phyloP scores from a whole-genome alignment of 2,329 filamentous ascomycete genomes.

The Truncatella angustata region DNA sequence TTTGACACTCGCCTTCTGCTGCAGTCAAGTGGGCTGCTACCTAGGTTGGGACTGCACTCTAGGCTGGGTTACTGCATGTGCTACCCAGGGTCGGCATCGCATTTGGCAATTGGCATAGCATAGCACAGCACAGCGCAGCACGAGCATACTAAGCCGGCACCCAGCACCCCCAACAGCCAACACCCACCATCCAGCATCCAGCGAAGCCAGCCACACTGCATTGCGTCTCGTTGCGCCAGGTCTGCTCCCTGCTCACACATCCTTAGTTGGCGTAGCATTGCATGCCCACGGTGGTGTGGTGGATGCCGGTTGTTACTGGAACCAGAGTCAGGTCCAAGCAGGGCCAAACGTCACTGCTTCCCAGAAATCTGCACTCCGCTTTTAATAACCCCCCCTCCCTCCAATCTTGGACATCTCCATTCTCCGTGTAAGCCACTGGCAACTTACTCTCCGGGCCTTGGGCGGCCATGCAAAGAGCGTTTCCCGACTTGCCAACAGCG shows the following conservation, averaged over 20 bases:
- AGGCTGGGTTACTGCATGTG: not conserved
- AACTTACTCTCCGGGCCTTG: not conserved
- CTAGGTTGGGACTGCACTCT: too few relatives aligned
- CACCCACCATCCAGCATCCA: too few relatives aligned
- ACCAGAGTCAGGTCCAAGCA: not conserved
- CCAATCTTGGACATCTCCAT: conserved; percentile 7
- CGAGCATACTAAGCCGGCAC: too few relatives aligned
- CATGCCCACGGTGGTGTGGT: not conserved
- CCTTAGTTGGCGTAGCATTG: not conserved
- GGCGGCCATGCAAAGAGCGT: not conserved
- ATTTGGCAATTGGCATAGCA: too few relatives aligned
- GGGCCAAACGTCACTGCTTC: conserved; percentile 6
- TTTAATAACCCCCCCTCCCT: conserved; percentile 5
- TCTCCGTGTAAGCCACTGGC: not conserved
- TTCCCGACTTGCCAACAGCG: not conserved
- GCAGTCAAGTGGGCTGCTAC: not conserved
- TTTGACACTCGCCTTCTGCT: not conserved
- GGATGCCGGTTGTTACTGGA: not conserved
- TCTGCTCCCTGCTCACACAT: too few relatives aligned
- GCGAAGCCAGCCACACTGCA: conserved; percentile 4
- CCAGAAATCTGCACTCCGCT: conserved; percentile 2
- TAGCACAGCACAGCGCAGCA: not conserved
- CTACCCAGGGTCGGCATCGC: too few relatives aligned
- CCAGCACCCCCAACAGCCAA: too few relatives aligned
- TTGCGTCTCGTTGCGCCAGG: not conserved